These are phyloP conservation scores for Gnaphalium uliginosum DNA, from an alignment of 129 eudicot species.

Conservation along the genomic window DNA sequence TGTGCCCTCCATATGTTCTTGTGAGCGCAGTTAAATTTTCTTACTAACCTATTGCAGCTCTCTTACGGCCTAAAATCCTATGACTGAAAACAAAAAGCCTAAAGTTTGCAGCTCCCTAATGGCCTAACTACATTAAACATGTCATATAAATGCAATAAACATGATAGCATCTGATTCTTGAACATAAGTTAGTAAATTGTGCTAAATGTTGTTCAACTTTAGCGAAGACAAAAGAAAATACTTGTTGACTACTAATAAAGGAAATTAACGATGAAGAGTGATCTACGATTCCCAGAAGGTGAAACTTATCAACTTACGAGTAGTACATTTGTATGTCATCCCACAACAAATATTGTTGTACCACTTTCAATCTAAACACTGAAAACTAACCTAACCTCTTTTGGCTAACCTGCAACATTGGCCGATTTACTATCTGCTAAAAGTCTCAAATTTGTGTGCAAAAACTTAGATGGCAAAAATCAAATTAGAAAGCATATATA, in stretches of 20 bases:
- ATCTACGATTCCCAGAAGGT: background rate
- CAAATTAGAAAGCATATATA: no score
- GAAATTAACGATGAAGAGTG: background rate
- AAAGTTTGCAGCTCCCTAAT: background rate
- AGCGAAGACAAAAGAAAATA: background rate
- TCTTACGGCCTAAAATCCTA: background rate
- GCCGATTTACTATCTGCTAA: no score
- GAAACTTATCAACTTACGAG: background rate
- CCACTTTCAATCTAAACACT: background rate
- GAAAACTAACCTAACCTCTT: no score
- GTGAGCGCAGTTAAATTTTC: constrained; percentile 11
- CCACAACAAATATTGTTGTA: background rate
- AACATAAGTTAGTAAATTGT: constrained; percentile 1
- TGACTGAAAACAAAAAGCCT: background rate
- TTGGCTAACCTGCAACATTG: no score
- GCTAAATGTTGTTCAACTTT: background rate
- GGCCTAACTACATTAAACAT: background rate
- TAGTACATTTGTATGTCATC: background rate
- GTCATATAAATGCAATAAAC: background rate
- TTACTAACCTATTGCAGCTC: background rate
- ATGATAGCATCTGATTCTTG: background rate
- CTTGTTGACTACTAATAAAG: background rate
- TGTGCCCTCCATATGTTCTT: constrained; percentile 3
- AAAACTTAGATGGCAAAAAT: no score
- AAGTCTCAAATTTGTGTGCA: no score